A percentile compares a stretch with the other conserved stretches of the same genome.
These are phyloP conservation scores for Hyaloscypha variabilis DNA, from an alignment of 495 filamentous ascomycete genomes.

Conservation along the genomic window DNA sequence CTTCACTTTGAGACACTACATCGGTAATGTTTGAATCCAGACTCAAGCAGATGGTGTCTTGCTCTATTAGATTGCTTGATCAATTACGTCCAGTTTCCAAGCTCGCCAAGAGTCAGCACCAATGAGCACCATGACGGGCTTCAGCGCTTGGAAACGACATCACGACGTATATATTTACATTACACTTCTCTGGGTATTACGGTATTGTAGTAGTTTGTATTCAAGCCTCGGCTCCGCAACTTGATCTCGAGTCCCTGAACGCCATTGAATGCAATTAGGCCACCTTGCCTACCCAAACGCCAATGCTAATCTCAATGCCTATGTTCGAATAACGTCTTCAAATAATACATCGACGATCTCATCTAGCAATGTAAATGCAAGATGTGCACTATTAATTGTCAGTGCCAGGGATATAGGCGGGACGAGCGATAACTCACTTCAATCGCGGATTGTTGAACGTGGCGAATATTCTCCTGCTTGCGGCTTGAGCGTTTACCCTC, in stretches of 20 bases:
- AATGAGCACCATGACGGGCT: neutral
- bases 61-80: no score
- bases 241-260: slow-evolving; percentile 6
- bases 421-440: slow-evolving; percentile 54
- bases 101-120: neutral
- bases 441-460: slow-evolving; percentile 77
- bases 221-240: neutral
- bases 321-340: slow-evolving; percentile 38
- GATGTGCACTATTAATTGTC: slow-evolving; percentile 59
- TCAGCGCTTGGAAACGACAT: no score
- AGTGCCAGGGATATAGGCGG: neutral
- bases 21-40: no score
- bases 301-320: slow-evolving; percentile 30
- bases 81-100: neutral
- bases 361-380: slow-evolving; percentile 78
- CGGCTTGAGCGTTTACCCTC: slow-evolving; percentile 80
- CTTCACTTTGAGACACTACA: neutral
- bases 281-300: slow-evolving; percentile 24
- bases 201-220: neutral
- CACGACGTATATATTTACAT: slow-evolving; percentile 3
- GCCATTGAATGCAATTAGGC: slow-evolving; percentile 14
- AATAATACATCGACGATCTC: slow-evolving; percentile 78
- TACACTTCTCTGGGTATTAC: neutral
- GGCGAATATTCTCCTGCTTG: slow-evolving; percentile 77
- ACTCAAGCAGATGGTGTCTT: no score